These are phyloP conservation scores for Vigna nakashimae DNA, from an alignment of 306 rosid species.

Conservation along the genomic window DNA sequence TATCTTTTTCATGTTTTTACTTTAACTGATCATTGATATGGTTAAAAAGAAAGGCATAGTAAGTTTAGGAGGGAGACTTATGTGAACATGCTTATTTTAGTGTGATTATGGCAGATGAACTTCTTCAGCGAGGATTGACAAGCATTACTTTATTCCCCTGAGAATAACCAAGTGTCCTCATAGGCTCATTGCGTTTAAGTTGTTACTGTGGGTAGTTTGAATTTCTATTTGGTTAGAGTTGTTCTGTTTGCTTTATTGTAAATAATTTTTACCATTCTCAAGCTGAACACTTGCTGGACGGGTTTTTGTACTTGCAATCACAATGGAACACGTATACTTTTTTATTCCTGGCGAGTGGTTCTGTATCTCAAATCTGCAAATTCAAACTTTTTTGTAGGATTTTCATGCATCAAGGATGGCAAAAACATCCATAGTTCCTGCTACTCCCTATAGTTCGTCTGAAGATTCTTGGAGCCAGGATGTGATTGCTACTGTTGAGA, in stretches of 20 bases:
- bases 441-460: constrained; percentile 57
- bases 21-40: not conserved
- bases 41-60: not conserved
- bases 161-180: not conserved
- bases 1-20: no score
- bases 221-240: not conserved
- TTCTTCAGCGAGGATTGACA: constrained; percentile 15
- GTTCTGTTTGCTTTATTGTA: not conserved
- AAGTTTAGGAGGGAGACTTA: constrained; percentile 7
- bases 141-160: constrained; percentile 9
- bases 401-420: constrained; percentile 64
- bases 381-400: constrained; percentile 54
- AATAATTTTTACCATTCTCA: constrained; percentile 16
- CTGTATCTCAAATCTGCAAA: not conserved
- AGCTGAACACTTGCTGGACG: constrained; percentile 9
- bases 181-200: not conserved
- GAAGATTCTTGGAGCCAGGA: constrained; percentile 69
- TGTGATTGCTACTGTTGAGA: constrained; percentile 76
- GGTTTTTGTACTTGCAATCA: not conserved
- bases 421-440: constrained; percentile 62
- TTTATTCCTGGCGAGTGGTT: not conserved
- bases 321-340: constrained; percentile 9
- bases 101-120: not conserved
- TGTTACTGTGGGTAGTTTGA: no score
- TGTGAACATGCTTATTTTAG: not conserved